These are phyloP conservation scores for Vitis hybrid DNA, from an alignment of 177 flowering plant genomes.

Conservation along the genomic window DNA sequence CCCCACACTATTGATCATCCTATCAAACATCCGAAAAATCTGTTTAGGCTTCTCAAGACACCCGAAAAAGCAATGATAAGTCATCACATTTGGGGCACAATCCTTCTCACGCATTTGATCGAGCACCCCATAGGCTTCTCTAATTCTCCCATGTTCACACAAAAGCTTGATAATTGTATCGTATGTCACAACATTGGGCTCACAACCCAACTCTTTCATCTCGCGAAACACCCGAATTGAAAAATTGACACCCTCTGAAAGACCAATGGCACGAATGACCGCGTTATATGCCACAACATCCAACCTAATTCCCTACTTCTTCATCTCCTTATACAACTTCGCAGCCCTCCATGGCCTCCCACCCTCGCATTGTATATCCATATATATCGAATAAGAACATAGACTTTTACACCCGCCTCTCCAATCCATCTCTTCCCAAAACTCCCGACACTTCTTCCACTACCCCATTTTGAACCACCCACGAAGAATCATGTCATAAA, in stretches of 20 bases:
- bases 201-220: slow-evolving; percentile 75
- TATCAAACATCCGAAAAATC: slow-evolving; percentile 68
- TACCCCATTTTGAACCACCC: slow-evolving; percentile 83
- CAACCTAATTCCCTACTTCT: slow-evolving; percentile 54
- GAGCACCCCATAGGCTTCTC: slow-evolving; percentile 57
- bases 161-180: slow-evolving; percentile 73
- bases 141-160: slow-evolving; percentile 63
- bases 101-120: slow-evolving; percentile 58
- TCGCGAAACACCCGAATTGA: slow-evolving; percentile 54
- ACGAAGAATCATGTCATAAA: slow-evolving; percentile 71
- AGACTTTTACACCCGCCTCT: slow-evolving; percentile 60
- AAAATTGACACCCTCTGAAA: slow-evolving; percentile 69
- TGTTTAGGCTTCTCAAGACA: slow-evolving; percentile 65
- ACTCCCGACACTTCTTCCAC: slow-evolving; percentile 87
- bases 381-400: slow-evolving; percentile 81
- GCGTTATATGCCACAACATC: slow-evolving; percentile 87
- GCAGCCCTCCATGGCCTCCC: slow-evolving; percentile 89
- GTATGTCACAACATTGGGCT: slow-evolving; percentile 66
- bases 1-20: slow-evolving; percentile 73
- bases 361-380: slow-evolving; percentile 74
- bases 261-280: slow-evolving; percentile 66
- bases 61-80: slow-evolving; percentile 69
- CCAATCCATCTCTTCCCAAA: slow-evolving; percentile 87
- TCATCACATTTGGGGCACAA: slow-evolving; percentile 63
- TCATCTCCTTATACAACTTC: slow-evolving; percentile 82